Evolutionary conservation across 768 basidiomycete genomes (phyloP).

Genomic region (Lactarius sanguifluus): DNA sequence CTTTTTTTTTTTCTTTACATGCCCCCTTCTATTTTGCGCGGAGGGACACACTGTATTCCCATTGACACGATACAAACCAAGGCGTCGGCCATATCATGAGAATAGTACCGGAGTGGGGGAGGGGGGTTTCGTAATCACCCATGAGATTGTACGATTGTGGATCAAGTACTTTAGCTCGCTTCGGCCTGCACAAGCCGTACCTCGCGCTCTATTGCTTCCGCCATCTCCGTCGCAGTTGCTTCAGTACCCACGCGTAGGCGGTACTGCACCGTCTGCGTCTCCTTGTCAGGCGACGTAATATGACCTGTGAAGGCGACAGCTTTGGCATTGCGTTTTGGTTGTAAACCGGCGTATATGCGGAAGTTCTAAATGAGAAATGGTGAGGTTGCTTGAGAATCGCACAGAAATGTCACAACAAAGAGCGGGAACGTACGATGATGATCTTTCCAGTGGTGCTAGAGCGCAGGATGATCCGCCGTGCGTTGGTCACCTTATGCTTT

Average conservation of each 20-base stretch:
- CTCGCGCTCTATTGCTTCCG: conserved; percentile 61
- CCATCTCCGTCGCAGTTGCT: conserved; percentile 55
- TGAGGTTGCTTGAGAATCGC: neutral
- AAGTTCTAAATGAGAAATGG: conserved; percentile 60
- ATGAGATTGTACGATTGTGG: conserved; percentile 29
- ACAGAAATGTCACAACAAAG: conserved; percentile 13
- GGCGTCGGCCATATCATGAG: conserved; percentile 8
- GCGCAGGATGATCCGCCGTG: conserved; percentile 63
- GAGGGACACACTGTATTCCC: conserved; percentile 6
- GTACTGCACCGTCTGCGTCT: conserved; percentile 55
- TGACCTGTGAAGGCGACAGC: conserved; percentile 68
- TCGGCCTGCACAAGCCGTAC: conserved; percentile 47
- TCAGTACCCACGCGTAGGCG: conserved; percentile 61
- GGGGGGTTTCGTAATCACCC: conserved; percentile 7
- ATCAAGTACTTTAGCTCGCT: conserved; percentile 34
- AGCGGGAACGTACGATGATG: conserved; percentile 53
- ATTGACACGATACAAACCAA: conserved; percentile 5
- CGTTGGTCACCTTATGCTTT: conserved; percentile 61
- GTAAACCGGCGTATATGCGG: conserved; percentile 59
- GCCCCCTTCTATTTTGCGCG: conserved; percentile 3
- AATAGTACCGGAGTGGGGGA: neutral
- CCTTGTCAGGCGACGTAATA: conserved; percentile 40
- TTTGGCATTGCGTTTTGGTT: conserved; percentile 52
- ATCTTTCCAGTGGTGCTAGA: conserved; percentile 77
- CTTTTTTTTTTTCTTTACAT: neutral